Conservation (phyloP, 495 filamentous ascomycete genomes). For the Choiromyces venosus region DNA sequence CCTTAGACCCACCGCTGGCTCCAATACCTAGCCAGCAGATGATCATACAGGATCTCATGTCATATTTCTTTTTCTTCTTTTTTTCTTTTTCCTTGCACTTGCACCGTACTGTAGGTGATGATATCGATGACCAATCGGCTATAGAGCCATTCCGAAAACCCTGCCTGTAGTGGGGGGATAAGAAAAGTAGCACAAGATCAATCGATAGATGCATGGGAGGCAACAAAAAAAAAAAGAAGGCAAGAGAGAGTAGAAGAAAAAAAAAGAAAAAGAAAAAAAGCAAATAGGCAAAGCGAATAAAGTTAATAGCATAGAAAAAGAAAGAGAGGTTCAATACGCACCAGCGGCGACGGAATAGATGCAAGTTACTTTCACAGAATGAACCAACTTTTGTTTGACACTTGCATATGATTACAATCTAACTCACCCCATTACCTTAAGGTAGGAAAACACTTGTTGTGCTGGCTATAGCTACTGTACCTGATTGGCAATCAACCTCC, state of each 20-base stretch:
- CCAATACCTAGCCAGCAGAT: slow-evolving; percentile 24
- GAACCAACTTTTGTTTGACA: neutral
- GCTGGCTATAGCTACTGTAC: neutral
- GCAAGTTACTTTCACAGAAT: slow-evolving; percentile 29
- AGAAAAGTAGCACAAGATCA: slow-evolving; percentile 22
- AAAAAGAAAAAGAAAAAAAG: slow-evolving; percentile 1
- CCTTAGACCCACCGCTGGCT: slow-evolving; percentile 11
- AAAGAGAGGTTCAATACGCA: slow-evolving; percentile 23
- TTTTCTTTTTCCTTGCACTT: neutral
- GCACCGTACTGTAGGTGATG: neutral
- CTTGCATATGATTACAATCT: slow-evolving; percentile 40
- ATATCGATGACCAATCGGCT: slow-evolving; percentile 4
- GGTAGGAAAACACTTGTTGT: slow-evolving; percentile 10
- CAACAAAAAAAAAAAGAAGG: slow-evolving; percentile 20
- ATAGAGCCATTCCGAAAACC: neutral
- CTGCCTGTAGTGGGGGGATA: neutral
- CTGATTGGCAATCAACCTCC: neutral
- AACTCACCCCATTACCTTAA: slow-evolving; percentile 35
- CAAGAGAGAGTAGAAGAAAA: slow-evolving; percentile 8
- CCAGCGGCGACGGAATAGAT: slow-evolving; percentile 30
- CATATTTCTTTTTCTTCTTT: neutral
- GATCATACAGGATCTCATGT: neutral
- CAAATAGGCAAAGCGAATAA: slow-evolving; percentile 3
- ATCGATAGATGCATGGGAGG: slow-evolving; percentile 20
- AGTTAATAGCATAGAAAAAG: slow-evolving; percentile 21